Evolutionary conservation across 257 asterid genomes (phyloP), one percentile per base, ranked within the genome.

Genomic region (Fraxinus quadrangulata): DNA sequence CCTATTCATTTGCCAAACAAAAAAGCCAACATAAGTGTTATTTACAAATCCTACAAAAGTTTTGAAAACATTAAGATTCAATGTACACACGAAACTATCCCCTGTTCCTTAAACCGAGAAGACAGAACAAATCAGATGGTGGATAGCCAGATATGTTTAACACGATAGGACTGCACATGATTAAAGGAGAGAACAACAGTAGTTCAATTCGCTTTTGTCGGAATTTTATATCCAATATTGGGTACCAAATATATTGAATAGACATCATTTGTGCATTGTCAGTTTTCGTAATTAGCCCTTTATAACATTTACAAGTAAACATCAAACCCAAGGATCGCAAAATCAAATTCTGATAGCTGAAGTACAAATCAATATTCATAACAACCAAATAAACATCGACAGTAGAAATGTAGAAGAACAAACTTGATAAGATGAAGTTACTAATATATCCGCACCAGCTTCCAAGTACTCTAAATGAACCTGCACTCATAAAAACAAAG

Each of bases 381-480:
- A 5, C 63, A n/a, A 54, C 31, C 67, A 61, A 56, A 61, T 61
- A 9, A 61, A 61, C 30, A 61, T 21, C 16, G 10, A 3, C 19
- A n/a, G 14, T 21, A 72, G 17, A 61, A 47, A 54, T 21, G 9
- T 17, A 67, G 70, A n/a, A 14, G 39, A 49, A 23, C 31, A 28
- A 24, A 91, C 97, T 93, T 92, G 96, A 79, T 91, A 92, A 30
- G 97, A 92, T 26, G 96, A 88, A 78, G 95, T 82, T 47, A 91
- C 87, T 69, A 92, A 51, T 70, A 92, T 72, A 83, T 92, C 92
- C 33, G 95, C 96, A 23, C 96, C 97, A 2, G 97, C 93, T 82
- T 92, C 92, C 83, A 92, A 83, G 73, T 88, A 92, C 86, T 92
- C 97, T 81, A 86, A 73, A 78, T 92, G 97, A 54, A 91, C 97